Percentiles rank a stretch among this genome's conserved stretches.
Evolutionary conservation across 2,329 filamentous ascomycete species (phyloP).

Genomic region (Aspergillus luchuensis): DNA sequence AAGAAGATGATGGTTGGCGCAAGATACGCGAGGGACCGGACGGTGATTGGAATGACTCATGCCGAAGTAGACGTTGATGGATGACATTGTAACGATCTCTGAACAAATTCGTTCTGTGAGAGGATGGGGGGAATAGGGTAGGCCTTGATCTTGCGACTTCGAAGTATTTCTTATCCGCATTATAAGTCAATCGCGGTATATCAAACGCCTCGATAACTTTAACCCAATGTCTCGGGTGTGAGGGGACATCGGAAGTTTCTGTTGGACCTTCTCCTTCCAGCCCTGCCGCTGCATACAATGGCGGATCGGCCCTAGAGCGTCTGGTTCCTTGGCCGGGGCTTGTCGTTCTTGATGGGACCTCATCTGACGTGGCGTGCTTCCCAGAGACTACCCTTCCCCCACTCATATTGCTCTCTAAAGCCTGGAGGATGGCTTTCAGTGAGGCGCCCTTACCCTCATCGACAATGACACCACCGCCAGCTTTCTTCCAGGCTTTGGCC

Average conservation of each 20-base stretch:
- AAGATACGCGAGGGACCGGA: conserved; percentile 64
- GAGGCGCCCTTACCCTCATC: conserved; percentile 69
- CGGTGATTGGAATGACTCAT: conserved; percentile 88
- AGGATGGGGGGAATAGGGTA: conserved; percentile 72
- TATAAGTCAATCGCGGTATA: conserved; percentile 64
- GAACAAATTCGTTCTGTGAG: conserved; percentile 82
- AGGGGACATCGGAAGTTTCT: conserved; percentile 62
- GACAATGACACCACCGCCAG: conserved; percentile 86
- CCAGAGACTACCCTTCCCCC: conserved; percentile 62
- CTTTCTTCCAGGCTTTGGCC: conserved; percentile 87
- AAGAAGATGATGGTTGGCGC: conserved; percentile 60
- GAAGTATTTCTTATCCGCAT: conserved; percentile 78
- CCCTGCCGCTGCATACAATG: conserved; percentile 28
- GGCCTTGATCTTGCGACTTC: conserved; percentile 69
- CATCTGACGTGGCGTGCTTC: conserved; percentile 50
- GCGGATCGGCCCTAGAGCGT: conserved; percentile 48
- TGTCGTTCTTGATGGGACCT: conserved; percentile 20
- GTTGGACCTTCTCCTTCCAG: conserved; percentile 55
- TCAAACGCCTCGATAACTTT: conserved; percentile 82
- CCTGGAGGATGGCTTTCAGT: conserved; percentile 79
- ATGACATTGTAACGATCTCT: conserved; percentile 89
- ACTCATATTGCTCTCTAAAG: conserved; percentile 82
- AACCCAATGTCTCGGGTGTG: conserved; percentile 78
- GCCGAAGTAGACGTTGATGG: conserved; percentile 86
- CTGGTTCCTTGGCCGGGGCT: conserved; percentile 53